A percentile compares a stretch with the other conserved stretches of the same genome.
phyloP scores from a whole-genome alignment of 164 flowering plant genomes.

The grape (Vitis vinifera) region DNA sequence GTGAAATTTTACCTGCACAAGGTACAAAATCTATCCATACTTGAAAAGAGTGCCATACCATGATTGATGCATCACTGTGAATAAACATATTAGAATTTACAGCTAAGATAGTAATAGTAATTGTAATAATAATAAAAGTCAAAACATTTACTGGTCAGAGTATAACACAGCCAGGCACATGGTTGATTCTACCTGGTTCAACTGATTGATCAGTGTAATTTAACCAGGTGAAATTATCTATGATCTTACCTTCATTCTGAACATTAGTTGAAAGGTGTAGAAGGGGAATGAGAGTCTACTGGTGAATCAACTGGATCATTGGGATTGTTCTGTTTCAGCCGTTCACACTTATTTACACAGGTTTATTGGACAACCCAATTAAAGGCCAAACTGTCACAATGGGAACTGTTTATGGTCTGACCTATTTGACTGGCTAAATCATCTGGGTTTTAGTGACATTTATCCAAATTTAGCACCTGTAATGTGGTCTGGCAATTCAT shows the following conservation, averaged over 20 bases:
- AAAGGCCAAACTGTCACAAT: not conserved
- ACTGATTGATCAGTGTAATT: not conserved
- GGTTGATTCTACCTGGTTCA: not conserved
- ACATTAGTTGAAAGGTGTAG: not conserved
- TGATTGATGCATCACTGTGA: not conserved
- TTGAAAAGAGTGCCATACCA: not conserved
- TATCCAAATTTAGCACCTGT: not conserved
- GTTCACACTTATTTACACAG: not conserved
- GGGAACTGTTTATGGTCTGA: not conserved
- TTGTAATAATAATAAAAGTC: too few relatives aligned
- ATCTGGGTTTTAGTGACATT: not conserved
- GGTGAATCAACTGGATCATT: not conserved
- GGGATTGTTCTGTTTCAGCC: not conserved
- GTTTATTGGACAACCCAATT: not conserved
- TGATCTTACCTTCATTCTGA: not conserved
- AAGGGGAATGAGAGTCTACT: not conserved
- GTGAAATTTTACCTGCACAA: slow-evolving; percentile 71
- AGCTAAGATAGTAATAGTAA: too few relatives aligned
- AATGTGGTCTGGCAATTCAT: not conserved
- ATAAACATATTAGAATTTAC: not conserved
- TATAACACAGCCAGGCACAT: too few relatives aligned
- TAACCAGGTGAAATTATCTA: not conserved
- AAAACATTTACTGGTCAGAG: too few relatives aligned
- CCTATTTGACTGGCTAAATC: not conserved
- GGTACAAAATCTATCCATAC: slow-evolving; percentile 31